Percentiles rank a stretch among this genome's conserved stretches.
Conservation (phyloP, 2,329 filamentous ascomycete species). For the Alternaria ethzedia region DNA sequence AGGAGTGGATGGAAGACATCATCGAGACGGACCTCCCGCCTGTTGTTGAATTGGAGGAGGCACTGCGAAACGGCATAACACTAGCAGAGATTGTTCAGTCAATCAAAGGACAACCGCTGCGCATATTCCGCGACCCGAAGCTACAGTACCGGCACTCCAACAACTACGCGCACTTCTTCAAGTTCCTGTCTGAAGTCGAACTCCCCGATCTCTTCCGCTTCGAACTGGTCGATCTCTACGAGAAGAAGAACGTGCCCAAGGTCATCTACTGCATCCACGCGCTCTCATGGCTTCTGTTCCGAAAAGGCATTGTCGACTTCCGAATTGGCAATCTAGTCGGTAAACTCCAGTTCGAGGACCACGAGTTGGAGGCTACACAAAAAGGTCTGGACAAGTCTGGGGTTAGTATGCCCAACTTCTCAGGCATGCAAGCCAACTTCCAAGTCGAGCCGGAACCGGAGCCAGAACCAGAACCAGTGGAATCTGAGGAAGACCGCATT, state of each 20-base stretch:
- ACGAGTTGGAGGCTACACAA: constrained; percentile 95
- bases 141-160: constrained; percentile 96
- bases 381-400: constrained; percentile 96
- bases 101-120: constrained; percentile 74
- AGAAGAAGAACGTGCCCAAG: constrained; percentile 99
- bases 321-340: constrained; percentile 96
- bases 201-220: constrained; percentile 96
- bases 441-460: constrained; percentile 84
- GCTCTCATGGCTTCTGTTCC: constrained; percentile 93
- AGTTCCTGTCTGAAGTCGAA: constrained; percentile 88
- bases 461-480: constrained; percentile 74
- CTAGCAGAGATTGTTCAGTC: constrained; percentile 92
- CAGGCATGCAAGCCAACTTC: constrained; percentile 95
- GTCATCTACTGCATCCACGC: constrained; percentile 99
- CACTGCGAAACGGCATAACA: constrained; percentile 88
- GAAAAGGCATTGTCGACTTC: constrained; percentile 93
- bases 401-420: constrained; percentile 95
- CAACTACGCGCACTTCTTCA: constrained; percentile 96
- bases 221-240: constrained; percentile 95
- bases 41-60: constrained; percentile 92
- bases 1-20: constrained; percentile 97
- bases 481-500: constrained; percentile 89
- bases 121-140: constrained; percentile 84
- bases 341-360: constrained; percentile 95
- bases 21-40: constrained; percentile 85